phyloP scores from a whole-genome alignment of 495 filamentous ascomycete species.

The Neurospora africana region DNA sequence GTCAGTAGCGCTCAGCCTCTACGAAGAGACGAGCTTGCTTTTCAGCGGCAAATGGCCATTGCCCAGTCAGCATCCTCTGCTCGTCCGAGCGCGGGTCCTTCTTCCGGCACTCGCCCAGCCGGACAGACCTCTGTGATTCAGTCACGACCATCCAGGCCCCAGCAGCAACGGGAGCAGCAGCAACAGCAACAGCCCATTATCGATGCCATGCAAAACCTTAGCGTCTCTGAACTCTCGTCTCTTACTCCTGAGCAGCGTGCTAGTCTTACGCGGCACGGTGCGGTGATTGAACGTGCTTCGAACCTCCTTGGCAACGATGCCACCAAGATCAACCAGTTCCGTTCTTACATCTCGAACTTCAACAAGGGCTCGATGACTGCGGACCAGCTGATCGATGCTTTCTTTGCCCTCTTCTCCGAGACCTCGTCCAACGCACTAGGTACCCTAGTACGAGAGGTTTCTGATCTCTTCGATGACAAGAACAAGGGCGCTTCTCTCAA shows the following conservation, averaged over 20 bases:
- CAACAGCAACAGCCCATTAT: constrained; percentile 14
- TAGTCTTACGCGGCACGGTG: constrained; percentile 60
- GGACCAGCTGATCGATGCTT: constrained; percentile 66
- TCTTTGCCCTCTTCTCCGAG: constrained; percentile 70
- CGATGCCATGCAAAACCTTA: constrained; percentile 29
- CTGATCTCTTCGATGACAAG: constrained; percentile 83
- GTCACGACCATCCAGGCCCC: constrained; percentile 21
- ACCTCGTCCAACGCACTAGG: constrained; percentile 66
- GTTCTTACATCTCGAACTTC: constrained; percentile 64
- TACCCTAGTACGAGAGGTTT: constrained; percentile 82
- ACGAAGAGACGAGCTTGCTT: constrained; percentile 79
- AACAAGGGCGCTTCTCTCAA: constrained; percentile 59
- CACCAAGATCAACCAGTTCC: constrained; percentile 65
- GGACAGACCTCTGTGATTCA: constrained; percentile 16
- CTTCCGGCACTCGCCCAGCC: constrained; percentile 34
- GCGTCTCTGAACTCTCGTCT: constrained; percentile 28
- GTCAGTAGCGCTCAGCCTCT: constrained; percentile 72
- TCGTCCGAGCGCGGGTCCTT: constrained; percentile 68
- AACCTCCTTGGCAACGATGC: constrained; percentile 66
- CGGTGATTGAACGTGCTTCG: constrained; percentile 75
- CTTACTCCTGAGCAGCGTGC: constrained; percentile 68
- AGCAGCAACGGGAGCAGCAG: constrained; percentile 8
- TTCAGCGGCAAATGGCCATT: constrained; percentile 85
- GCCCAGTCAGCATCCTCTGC: not conserved
- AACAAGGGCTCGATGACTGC: constrained; percentile 55